phyloP scores from a whole-genome alignment of 805 yeast species.

The Kuraishia molischiana region DNA sequence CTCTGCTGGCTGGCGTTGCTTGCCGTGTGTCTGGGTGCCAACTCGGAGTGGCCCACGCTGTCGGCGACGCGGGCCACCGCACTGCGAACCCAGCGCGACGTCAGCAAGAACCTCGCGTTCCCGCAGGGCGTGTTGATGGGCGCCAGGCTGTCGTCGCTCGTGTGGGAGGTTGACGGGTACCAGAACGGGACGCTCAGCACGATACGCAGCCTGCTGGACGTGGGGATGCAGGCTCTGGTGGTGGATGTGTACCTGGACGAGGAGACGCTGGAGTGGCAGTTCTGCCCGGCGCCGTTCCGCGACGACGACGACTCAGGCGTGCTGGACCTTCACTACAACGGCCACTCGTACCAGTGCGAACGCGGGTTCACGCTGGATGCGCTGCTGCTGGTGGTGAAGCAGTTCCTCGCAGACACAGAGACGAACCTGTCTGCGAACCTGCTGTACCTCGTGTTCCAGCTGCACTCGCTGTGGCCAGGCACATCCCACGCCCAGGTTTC shows the following conservation, averaged over 20 bases:
- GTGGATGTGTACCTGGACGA: conserved; percentile 52
- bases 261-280: conserved; percentile 35
- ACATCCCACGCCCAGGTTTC: background rate
- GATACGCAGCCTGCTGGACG: conserved; percentile 23
- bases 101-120: conserved; percentile 27
- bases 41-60: conserved; percentile 21
- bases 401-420: conserved; percentile 29
- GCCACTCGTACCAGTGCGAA: conserved; percentile 11
- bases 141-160: conserved; percentile 20
- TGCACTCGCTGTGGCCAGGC: conserved; percentile 16
- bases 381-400: conserved; percentile 18
- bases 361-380: conserved; percentile 13
- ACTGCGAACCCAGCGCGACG: conserved; percentile 36
- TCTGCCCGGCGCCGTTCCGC: conserved; percentile 36
- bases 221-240: conserved; percentile 36
- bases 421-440: conserved; percentile 35
- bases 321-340: conserved; percentile 3
- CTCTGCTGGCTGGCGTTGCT: no score
- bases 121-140: conserved; percentile 31
- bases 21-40: no score
- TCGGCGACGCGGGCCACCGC: conserved; percentile 22
- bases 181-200: conserved; percentile 17
- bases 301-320: conserved; percentile 7
- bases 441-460: conserved; percentile 27
- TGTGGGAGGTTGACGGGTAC: conserved; percentile 24